phyloP scores from a whole-genome alignment of 805 yeast genomes.

The Dipodascopsis uninucleata region DNA sequence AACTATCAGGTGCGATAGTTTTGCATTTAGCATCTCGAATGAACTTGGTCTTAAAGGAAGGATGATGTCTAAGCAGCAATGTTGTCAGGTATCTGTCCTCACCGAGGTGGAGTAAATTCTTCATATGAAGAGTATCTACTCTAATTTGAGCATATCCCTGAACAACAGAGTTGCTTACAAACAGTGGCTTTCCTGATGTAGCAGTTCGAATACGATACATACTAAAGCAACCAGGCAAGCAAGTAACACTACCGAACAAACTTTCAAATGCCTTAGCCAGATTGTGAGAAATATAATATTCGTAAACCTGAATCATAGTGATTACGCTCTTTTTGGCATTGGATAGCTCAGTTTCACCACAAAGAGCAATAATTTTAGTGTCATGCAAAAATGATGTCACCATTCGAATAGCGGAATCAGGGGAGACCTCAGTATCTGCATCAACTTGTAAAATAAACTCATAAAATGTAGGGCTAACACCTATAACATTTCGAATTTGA shows the following conservation, averaged over 20 bases:
- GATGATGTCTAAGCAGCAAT: slow-evolving; percentile 53
- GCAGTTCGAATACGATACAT: slow-evolving; percentile 56
- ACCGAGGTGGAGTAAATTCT: slow-evolving; percentile 58
- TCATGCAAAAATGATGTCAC: slow-evolving; percentile 55
- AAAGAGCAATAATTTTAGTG: slow-evolving; percentile 54
- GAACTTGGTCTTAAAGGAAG: slow-evolving; percentile 53
- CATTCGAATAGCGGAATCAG: slow-evolving; percentile 54
- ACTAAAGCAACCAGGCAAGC: slow-evolving; percentile 63
- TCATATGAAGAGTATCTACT: slow-evolving; percentile 56
- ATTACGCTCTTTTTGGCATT: slow-evolving; percentile 52
- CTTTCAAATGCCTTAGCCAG: slow-evolving; percentile 62
- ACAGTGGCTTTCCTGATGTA: slow-evolving; percentile 54
- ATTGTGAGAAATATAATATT: slow-evolving; percentile 61
- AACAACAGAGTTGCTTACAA: slow-evolving; percentile 58
- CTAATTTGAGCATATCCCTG: slow-evolving; percentile 53
- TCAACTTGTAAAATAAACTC: slow-evolving; percentile 56
- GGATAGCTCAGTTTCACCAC: slow-evolving; percentile 59
- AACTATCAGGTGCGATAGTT: slow-evolving; percentile 57
- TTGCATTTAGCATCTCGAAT: slow-evolving; percentile 57
- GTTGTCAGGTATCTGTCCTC: slow-evolving; percentile 60
- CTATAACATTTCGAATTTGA: slow-evolving; percentile 54
- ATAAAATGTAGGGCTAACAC: slow-evolving; percentile 55
- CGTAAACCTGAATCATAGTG: slow-evolving; percentile 61
- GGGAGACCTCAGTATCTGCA: slow-evolving; percentile 55
- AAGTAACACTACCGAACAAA: slow-evolving; percentile 59